phyloP scores from a whole-genome alignment of 768 basidiomycete species.

The Boletus tomentosulus region DNA sequence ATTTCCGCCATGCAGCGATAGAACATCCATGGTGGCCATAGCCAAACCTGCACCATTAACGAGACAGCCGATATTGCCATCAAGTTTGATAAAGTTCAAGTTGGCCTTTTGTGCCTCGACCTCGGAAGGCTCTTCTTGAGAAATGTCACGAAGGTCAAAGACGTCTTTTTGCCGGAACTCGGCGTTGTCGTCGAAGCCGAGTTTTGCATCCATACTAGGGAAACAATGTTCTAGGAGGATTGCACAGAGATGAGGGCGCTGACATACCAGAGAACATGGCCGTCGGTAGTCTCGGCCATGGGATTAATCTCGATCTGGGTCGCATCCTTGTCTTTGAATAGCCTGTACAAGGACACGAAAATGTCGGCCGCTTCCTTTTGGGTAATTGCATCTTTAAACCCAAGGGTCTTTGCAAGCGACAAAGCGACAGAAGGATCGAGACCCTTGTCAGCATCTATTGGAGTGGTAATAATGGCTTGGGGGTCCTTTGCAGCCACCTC shows the following conservation, averaged over 20 bases:
- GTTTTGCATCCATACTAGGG: conserved; percentile 97
- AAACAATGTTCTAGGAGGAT: background rate
- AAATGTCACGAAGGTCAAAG: conserved; percentile 83
- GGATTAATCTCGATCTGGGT: conserved; percentile 99
- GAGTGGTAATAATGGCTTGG: conserved; percentile 89
- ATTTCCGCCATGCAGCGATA: conserved; percentile 90
- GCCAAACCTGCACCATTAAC: conserved; percentile 98
- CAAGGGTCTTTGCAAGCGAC: conserved; percentile 82
- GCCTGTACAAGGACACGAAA: conserved; percentile 89
- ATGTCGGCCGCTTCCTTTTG: conserved; percentile 87
- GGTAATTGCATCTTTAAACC: conserved; percentile 69
- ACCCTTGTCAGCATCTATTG: conserved; percentile 81
- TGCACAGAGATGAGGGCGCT: background rate
- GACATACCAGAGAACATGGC: conserved; percentile 84
- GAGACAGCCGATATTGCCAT: conserved; percentile 93
- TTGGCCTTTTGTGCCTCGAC: conserved; percentile 96
- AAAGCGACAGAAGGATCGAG: conserved; percentile 69
- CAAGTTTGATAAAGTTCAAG: conserved; percentile 98
- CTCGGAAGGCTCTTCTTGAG: conserved; percentile 96
- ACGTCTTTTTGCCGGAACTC: conserved; percentile 94
- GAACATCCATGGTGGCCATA: conserved; percentile 99
- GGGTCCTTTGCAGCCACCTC: conserved; percentile 98
- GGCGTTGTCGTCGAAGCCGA: conserved; percentile 99
- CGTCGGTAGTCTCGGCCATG: conserved; percentile 87
- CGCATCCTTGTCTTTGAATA: conserved; percentile 99